Base-by-base conservation (phyloP, 208 protist genomes). In the Spironucleus salmonicida region DNA sequence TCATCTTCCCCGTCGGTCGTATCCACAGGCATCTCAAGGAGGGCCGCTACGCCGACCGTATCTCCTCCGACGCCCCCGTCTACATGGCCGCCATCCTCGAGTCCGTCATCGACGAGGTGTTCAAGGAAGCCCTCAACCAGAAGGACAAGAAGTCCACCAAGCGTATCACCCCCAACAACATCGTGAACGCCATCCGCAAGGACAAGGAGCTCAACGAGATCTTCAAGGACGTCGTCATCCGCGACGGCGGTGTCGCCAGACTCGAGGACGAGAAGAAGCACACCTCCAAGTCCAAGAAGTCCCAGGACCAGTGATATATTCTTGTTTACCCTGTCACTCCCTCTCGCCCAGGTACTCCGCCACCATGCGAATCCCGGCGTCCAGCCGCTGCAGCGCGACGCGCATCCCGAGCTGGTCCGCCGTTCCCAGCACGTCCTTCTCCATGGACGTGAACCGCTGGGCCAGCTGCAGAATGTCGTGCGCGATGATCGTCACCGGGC, bases 131-230 rank as follows among this genome's bases (percentile, higher is more conserved):
- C 1, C 92, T 93, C 34, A 94, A 94, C 81, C 92, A 92, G 0
- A 92, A 92, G 26, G 94, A 94, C 86, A 90, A 95, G 75, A 83
- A 89, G 29, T 85, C 88, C 66, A 90, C 94, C 75, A 96, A 96
- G 84, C 89, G 95, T 76, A 97, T 98, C 82, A 96, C 93, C 59
- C 95, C 95, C 27, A 91, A 94, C 61, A 93, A 98, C 84, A 77
- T 98, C 40, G 87, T 97, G 77, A 86, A 97, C 49, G 94, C 93
- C 75, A 97, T 97, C 77, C 90, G 93, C 62, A 92, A 92, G 57
- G 95, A 98, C 80, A 93, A 97, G 85, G 95, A 98, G 86, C 90
- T 98, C 42, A 94, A 96, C 82, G 89, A 89, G 78, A 87, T 98
- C 80, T 94, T 98, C 83, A 93, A 91, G 80, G 90, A 62, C 61